Conservation (phyloP, 2,329 filamentous ascomycete species). For the Bipolaris gigantea region DNA sequence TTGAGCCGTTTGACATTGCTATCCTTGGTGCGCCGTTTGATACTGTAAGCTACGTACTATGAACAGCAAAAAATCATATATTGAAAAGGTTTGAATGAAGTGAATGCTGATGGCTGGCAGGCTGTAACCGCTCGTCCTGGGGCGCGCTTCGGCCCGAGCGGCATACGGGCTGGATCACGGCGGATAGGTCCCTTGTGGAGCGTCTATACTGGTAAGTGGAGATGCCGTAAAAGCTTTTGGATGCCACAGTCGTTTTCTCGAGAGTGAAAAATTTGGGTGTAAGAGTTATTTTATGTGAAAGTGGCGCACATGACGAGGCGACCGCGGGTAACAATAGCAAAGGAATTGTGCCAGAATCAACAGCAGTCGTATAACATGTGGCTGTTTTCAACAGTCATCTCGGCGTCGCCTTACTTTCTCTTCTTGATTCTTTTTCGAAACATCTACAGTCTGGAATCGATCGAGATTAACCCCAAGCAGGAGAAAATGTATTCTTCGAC, state of each 20-base stretch:
- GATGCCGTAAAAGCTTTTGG: neutral
- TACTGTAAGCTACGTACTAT: slow-evolving; percentile 42
- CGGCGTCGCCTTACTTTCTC: too few relatives aligned
- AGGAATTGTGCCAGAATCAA: neutral
- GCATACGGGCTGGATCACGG: slow-evolving; percentile 55
- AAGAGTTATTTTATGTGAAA: neutral
- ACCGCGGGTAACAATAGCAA: neutral
- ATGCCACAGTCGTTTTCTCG: neutral
- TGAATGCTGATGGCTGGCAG: slow-evolving; percentile 26
- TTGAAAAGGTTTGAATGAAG: too few relatives aligned
- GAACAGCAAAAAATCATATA: neutral
- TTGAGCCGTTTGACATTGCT: slow-evolving; percentile 53
- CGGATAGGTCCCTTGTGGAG: slow-evolving; percentile 52
- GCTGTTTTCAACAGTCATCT: neutral
- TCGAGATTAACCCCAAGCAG: slow-evolving; percentile 16
- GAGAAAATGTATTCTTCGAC: slow-evolving; percentile 49
- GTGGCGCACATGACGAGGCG: neutral
- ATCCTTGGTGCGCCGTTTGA: slow-evolving; percentile 55
- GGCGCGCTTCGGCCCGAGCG: slow-evolving; percentile 56
- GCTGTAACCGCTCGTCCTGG: slow-evolving; percentile 57
- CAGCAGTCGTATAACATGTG: neutral
- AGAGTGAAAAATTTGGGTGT: neutral
- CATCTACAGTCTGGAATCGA: neutral
- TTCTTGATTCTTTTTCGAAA: neutral
- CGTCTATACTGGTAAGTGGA: slow-evolving; percentile 52